Percentiles rank a stretch among this genome's conserved stretches.
Conservation (phyloP, 352 stramenopile genomes). For the Aphanomyces astaci region DNA sequence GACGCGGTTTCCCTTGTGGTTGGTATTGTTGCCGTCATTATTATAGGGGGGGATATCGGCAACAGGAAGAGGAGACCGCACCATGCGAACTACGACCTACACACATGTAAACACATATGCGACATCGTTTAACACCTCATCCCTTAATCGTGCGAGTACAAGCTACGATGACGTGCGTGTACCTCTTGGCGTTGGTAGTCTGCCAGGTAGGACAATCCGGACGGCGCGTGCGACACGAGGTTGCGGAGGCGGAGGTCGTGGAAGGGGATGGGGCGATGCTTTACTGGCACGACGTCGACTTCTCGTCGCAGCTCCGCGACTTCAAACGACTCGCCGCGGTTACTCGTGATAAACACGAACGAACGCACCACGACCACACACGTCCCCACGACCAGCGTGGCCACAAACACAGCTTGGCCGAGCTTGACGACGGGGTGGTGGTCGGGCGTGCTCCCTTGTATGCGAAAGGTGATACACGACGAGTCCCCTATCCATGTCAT, state of each 20-base stretch:
- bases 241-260: conserved; percentile 54
- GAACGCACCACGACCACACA: conserved; percentile 58
- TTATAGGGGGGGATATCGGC: conserved; percentile 64
- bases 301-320: conserved; percentile 48
- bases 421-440: conserved; percentile 33
- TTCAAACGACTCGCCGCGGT: conserved; percentile 50
- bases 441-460: conserved; percentile 62
- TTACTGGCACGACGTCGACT: conserved; percentile 61
- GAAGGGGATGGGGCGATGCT: conserved; percentile 65
- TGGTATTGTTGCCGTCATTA: conserved; percentile 62
- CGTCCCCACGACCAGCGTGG: conserved; percentile 54
- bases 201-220: conserved; percentile 63
- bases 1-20: conserved; percentile 66
- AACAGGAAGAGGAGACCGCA: neutral
- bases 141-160: neutral
- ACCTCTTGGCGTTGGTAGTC: conserved; percentile 43
- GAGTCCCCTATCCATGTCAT: conserved; percentile 67
- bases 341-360: conserved; percentile 44
- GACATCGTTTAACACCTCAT: neutral
- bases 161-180: neutral
- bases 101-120: neutral
- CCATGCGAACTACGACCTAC: conserved; percentile 40
- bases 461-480: conserved; percentile 45
- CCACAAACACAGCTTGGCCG: conserved; percentile 62
- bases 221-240: conserved; percentile 61